Percentiles rank a stretch among this genome's conserved stretches.
phyloP scores from a whole-genome alignment of 768 basidiomycete genomes.

The Chalciporus pseudorubinellus region DNA sequence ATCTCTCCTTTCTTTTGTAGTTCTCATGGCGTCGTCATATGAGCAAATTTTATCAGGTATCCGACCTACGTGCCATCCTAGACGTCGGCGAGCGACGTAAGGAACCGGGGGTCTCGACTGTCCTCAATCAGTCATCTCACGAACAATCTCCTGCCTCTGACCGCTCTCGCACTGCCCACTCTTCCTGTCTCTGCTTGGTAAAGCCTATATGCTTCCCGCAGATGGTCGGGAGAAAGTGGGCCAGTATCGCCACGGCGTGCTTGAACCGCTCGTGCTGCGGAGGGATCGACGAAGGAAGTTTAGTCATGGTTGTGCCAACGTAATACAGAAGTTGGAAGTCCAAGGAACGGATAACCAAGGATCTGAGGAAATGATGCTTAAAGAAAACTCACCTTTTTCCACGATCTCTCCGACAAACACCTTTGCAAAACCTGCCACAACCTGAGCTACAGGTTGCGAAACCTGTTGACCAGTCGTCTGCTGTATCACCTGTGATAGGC shows the following conservation, averaged over 20 bases:
- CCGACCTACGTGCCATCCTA: too few relatives aligned
- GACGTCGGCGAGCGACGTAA: too few relatives aligned
- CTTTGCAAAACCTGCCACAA: slow-evolving; percentile 86
- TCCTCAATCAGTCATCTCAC: slow-evolving; percentile 41
- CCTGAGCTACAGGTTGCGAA: slow-evolving; percentile 82
- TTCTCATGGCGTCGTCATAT: too few relatives aligned
- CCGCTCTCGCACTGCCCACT: slow-evolving; percentile 73
- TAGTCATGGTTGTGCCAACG: neutral
- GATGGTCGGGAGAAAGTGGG: slow-evolving; percentile 81
- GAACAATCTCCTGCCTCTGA: slow-evolving; percentile 72
- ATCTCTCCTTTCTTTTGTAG: too few relatives aligned
- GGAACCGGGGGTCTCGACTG: too few relatives aligned
- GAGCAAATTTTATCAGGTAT: too few relatives aligned
- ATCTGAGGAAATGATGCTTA: neutral
- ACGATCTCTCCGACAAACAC: slow-evolving; percentile 93
- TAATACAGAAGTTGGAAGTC: neutral
- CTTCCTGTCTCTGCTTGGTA: slow-evolving; percentile 81
- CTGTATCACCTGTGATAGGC: slow-evolving; percentile 64
- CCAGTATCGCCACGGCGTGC: slow-evolving; percentile 68
- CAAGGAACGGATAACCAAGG: neutral
- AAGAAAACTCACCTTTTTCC: slow-evolving; percentile 61
- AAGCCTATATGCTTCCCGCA: slow-evolving; percentile 83
- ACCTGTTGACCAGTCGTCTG: slow-evolving; percentile 79
- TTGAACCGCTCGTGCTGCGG: slow-evolving; percentile 73
- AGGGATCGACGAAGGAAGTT: neutral